A percentile compares a stretch with the other conserved stretches of the same genome.
Evolutionary conservation across 2,329 filamentous ascomycete species (phyloP).

Genomic region (Paracamarosporium sp.): DNA sequence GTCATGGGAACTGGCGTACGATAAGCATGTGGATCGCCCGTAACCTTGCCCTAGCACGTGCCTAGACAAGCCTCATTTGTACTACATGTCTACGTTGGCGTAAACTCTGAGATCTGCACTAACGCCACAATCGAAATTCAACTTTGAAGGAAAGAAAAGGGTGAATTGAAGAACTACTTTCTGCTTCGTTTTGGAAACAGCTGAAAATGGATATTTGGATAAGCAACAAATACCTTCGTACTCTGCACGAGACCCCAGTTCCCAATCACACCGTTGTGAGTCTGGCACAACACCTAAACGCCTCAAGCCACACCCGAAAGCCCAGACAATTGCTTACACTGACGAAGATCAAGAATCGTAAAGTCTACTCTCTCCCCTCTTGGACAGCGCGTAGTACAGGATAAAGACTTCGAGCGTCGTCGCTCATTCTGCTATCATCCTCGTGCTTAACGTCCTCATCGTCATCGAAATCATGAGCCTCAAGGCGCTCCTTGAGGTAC

Average conservation of each 20-base stretch:
- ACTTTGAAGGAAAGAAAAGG: not conserved
- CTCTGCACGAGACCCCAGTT: not conserved
- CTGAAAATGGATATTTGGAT: constrained; percentile 4
- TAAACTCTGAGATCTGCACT: not conserved
- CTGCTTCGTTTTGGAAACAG: not conserved
- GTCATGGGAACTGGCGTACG: not conserved
- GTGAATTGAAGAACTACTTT: not conserved
- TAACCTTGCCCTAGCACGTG: no score
- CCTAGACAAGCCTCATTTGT: no score
- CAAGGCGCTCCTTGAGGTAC: constrained; percentile 63
- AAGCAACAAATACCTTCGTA: constrained; percentile 4
- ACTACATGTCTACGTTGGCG: no score
- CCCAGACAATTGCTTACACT: not conserved
- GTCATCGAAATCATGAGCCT: constrained; percentile 57
- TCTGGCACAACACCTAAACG: constrained; percentile 1
- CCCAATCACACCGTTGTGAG: not conserved
- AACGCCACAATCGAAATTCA: not conserved
- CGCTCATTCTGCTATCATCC: constrained; percentile 39
- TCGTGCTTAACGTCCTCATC: constrained; percentile 35
- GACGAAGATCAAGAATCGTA: not conserved
- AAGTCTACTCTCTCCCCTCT: constrained; percentile 43
- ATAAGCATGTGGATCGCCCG: not conserved
- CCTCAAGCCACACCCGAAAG: not conserved
- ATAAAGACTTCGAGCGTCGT: constrained; percentile 49
- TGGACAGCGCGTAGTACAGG: constrained; percentile 49